Evolutionary conservation across 106 monocot species (phyloP).

Genomic region (Dactylorhiza incarnata): DNA sequence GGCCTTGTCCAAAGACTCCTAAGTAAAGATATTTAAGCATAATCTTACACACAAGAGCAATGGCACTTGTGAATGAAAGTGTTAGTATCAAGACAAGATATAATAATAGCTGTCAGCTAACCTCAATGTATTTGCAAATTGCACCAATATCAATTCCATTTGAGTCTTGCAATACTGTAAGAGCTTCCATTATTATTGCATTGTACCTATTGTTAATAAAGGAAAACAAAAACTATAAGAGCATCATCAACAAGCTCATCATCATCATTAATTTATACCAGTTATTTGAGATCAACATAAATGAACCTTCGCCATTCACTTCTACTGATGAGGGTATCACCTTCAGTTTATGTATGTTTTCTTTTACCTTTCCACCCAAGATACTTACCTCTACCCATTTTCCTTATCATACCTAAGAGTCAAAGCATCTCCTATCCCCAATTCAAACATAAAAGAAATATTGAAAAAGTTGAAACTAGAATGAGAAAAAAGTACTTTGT

Average conservation of each 20-base stretch:
- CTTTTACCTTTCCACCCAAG: background rate
- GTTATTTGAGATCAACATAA: background rate
- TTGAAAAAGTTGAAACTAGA: background rate
- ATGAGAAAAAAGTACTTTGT: background rate
- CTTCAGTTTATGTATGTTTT: background rate
- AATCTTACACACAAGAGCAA: background rate
- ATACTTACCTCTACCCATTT: background rate
- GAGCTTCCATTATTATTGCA: slow-evolving; percentile 62
- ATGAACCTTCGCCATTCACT: background rate
- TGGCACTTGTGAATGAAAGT: background rate
- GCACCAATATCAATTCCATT: slow-evolving; percentile 63
- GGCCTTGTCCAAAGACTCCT: background rate
- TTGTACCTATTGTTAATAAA: slow-evolving; percentile 33
- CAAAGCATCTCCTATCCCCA: background rate
- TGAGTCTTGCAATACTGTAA: slow-evolving; percentile 40
- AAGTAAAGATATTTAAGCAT: background rate
- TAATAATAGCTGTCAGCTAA: slow-evolving; percentile 2
- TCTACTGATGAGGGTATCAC: background rate
- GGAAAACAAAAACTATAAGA: background rate
- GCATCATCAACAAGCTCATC: background rate
- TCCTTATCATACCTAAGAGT: background rate
- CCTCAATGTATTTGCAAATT: slow-evolving; percentile 63
- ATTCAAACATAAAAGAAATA: background rate
- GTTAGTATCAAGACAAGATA: background rate
- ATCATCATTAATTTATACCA: background rate